Base-by-base conservation (phyloP, 192 early-diverging fungal genomes). In the Dissophora ornata region DNA sequence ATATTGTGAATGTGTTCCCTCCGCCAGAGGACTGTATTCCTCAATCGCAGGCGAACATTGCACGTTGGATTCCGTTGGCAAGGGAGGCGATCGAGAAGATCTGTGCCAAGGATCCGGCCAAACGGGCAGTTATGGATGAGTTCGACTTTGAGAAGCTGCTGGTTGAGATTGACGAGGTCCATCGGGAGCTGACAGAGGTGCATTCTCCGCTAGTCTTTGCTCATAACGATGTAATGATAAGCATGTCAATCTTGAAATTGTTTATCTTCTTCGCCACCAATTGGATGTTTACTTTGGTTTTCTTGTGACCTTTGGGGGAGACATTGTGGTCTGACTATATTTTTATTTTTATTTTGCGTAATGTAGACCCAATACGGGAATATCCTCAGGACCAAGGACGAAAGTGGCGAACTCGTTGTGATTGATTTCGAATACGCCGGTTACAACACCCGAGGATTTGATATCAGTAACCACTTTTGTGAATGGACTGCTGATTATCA, bases 211-310 rank as follows among this genome's bases (percentile, higher is more conserved):
- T 94, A 0, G 92, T 97, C 15, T 95, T 97, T 83, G 89, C 90
- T 16, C 95, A 97, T 69, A 95, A 93, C 58, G 95, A 97, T 70
- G 86, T 89, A 85, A 86, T n/a, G n/a, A 97, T 69, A 95, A 93
- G 57, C 94, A 97, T 70, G 86, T 89, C 84, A 86, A 33, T 33
- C 29, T 28, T 33, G 11, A 55, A 34, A 33, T 33, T 32, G 32
- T 30, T 19, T 28, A 65, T 49, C 41, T 16, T 30, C 21, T 44
- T 18, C 28, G 44, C 29, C 30, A 28, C 50, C 19, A n/a, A n/a
- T n/a, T n/a, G n/a, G n/a, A n/a, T n/a, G n/a, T n/a, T n/a, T n/a
- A n/a, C n/a, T n/a, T n/a, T n/a, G n/a, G n/a, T n/a, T n/a, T n/a
- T n/a, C n/a, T n/a, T n/a, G n/a, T n/a, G n/a, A n/a, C n/a, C n/a